Evolutionary conservation across 2,329 filamentous ascomycete species (phyloP), one percentile per base, ranked within the genome.

Genomic region (Phaeoacremonium minimum): DNA sequence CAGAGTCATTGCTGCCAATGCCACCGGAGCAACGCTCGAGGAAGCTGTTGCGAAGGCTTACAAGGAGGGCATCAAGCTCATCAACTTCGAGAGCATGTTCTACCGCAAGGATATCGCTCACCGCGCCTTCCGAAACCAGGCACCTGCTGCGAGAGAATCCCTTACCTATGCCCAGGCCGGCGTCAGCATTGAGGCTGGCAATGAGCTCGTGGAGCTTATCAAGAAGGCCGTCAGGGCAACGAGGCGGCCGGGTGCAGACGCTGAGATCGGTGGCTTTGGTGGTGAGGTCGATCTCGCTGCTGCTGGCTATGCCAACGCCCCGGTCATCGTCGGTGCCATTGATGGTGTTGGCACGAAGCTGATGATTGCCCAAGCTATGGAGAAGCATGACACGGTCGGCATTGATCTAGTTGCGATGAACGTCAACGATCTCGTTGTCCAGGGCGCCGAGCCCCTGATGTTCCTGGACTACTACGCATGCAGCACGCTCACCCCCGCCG

Each of bases 401-500:
- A 89, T 98, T 50, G 93, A 98, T 58, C 77, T 98, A 22, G 93
- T 98, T 4, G 93, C 93, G 48, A 97, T 97, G 91, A 97, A 96
- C 61, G 93, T 97, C 57, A 98, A 98, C 61, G 93, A 98, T 55
- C 75, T 98, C 0, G 83, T 98, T 35, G 93, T 97, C 7, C 90
- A 97, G 67, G 93, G 93, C 37, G 93, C 93, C 11, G 87, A 93
- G 49, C 90, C 93, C 3, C 74, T 97, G 46, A 93, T 93, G 73
- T 97, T 98, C 75, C 81, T 97, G 44, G 93, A 98, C 69, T 97
- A 95, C 75, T 96, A 94, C 64, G 91, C 89, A 43, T 96, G 90
- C 73, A 89, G 87, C 61, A 85, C 84, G 59, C 77, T 98, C 15
- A 80, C 94, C 48, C 77, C 91, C 7, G 71, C 80, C 26, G 80